Evolutionary conservation across 108 stramenopile species (phyloP), one percentile per base, ranked within the genome.

Genomic region (Nitzschia palea): DNA sequence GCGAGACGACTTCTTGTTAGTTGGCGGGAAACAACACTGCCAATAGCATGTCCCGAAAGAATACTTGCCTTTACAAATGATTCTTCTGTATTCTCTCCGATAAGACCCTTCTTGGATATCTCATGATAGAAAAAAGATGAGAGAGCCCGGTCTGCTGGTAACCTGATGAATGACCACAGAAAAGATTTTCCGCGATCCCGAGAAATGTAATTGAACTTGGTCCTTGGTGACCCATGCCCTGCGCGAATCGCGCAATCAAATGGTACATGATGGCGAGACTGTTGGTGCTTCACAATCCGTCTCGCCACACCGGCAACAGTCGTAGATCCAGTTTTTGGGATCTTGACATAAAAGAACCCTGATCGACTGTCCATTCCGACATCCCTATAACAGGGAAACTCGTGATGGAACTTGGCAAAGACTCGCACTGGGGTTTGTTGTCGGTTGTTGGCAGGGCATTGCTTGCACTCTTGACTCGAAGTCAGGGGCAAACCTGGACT

Each of bases 291-390:
- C 10, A 32, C 55, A n/a, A 78, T 67, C 26, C 77, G 70, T 14
- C 65, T 30, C 25, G 40, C 48, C 9, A 71, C 27, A 17, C 71
- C 77, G 28, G 77, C 64, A 17, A 61, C 15, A 3, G 77, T 78
- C 22, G 64, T 57, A 14, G 63, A 66, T 4, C 65, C 77, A 29
- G 77, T 63, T 45, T 72, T 78, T 3, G 65, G 77, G 26, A 61
- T 63, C 37, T 78, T 78, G 47, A 72, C 27, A 4, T 57, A 57
- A 35, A 76, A 48, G 3, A 76, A 55, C 6, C 74, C 74, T 30
- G 18, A 14, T 14, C 37, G 37, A 40, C 37, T 40, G 37, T 40
- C 37, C 37, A 14, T 40, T 14, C 14, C 10, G 37, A n/a, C n/a
- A n/a, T n/a, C n/a, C 37, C 10, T 8, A 14, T 40, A 40, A 14